phyloP scores from a whole-genome alignment of 2,329 filamentous ascomycete genomes.

The Dothistroma pini region DNA sequence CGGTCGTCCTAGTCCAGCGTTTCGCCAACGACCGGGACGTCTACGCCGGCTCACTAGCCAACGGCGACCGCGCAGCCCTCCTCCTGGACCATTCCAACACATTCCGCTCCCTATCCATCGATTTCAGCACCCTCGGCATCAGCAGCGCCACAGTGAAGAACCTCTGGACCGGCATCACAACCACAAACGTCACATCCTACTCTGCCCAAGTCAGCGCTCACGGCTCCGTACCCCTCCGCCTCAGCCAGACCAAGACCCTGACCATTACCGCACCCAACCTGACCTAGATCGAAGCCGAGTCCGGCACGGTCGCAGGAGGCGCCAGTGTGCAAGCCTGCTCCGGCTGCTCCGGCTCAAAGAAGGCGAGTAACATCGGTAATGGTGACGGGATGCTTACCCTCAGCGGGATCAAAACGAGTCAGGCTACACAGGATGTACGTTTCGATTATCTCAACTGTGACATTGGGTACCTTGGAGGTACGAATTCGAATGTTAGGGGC shows the following conservation, averaged over 20 bases:
- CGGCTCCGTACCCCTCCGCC: slow-evolving; percentile 32
- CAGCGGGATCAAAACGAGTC: slow-evolving; percentile 26
- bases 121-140: slow-evolving; percentile 35
- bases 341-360: slow-evolving; percentile 34
- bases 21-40: slow-evolving; percentile 40
- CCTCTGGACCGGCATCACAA: slow-evolving; percentile 34
- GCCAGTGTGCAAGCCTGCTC: slow-evolving; percentile 32
- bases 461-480: slow-evolving; percentile 32
- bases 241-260: slow-evolving; percentile 34
- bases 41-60: slow-evolving; percentile 38
- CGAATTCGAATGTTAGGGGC: slow-evolving; percentile 34
- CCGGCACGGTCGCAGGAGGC: slow-evolving; percentile 33
- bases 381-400: slow-evolving; percentile 26
- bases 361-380: slow-evolving; percentile 34
- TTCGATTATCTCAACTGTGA: slow-evolving; percentile 44
- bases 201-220: slow-evolving; percentile 27
- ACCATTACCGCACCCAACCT: slow-evolving; percentile 15
- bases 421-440: slow-evolving; percentile 34
- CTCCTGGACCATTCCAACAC: slow-evolving; percentile 40
- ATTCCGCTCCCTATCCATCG: slow-evolving; percentile 31
- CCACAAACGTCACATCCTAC: slow-evolving; percentile 19
- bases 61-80: slow-evolving; percentile 35
- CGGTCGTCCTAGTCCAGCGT: slow-evolving; percentile 48
- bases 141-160: slow-evolving; percentile 36
- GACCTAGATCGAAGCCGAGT: slow-evolving; percentile 34